Base-by-base conservation (phyloP, 139 green algal species). In the Chlamydomonas schloesseri region DNA sequence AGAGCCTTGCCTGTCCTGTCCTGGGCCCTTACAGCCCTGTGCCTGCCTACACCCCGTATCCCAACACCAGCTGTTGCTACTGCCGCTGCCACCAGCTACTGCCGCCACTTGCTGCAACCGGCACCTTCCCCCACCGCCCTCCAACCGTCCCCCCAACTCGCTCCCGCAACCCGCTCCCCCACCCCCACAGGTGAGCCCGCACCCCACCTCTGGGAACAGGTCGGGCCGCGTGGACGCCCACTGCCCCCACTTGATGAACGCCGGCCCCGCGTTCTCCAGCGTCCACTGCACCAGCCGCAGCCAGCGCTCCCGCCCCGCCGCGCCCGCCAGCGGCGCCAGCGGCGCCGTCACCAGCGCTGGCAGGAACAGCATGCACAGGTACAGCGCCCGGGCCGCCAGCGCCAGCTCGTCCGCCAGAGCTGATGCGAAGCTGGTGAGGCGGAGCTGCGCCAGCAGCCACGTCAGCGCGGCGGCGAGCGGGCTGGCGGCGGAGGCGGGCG, bases 171-270 rank as follows among this genome's bases (percentile, higher is more conserved):
- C 91, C 1, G 82, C 73, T 76, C 92, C 95, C 46, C 97, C 84
- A 87, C 96, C 94, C 11, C 2, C 65, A 36, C 42, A 50, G 42
- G 6, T 8, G 6, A n/a, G n/a, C 6, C 42, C 42, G 42, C 42
- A 3, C 23, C 72, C 36, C 28, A 83, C 76, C 78, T 90, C 90
- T 0, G 97, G 96, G 85, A 99, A 99, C 37, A 99, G 88, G 93
- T 99, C 98, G 8, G 90, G 90, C 37, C 98, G 91, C 9, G 95
- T 96, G 67, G 91, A 89, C 5, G 93, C 94, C 96, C 96, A 98
- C 91, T 98, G 96, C 14, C 94, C 96, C 96, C 96, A 98, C 91
- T 98, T 98, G 70, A 97, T 96, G 75, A 95, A 97, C 1, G 94
- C 94, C 1, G 95, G 93, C 1, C 94, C 94, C 73, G 86, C 84